Percentiles rank a stretch among this genome's conserved stretches.
Evolutionary conservation across 2,329 filamentous ascomycete genomes (phyloP).

Genomic region (Monosporascus sp.): DNA sequence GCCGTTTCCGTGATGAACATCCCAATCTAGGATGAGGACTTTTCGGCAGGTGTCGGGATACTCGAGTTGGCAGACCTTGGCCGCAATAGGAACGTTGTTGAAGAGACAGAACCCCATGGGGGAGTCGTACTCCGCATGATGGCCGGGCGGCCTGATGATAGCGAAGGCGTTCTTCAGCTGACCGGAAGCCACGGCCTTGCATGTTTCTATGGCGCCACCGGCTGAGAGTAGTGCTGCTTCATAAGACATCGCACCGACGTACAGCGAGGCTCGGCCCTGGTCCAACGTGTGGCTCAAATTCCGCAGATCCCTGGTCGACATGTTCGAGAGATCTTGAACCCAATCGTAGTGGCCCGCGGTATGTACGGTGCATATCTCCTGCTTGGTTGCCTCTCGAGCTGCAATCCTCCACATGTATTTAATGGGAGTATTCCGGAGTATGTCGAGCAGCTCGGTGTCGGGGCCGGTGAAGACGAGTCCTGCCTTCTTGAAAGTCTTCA

Average conservation of each 20-base stretch:
- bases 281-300: constrained; percentile 58
- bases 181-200: constrained; percentile 79
- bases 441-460: constrained; percentile 47
- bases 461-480: constrained; percentile 67
- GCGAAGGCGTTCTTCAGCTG: constrained; percentile 92
- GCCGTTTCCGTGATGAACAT: constrained; percentile 78
- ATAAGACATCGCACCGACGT: constrained; percentile 78
- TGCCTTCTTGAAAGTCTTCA: constrained; percentile 77
- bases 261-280: constrained; percentile 68
- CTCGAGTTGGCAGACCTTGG: constrained; percentile 78
- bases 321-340: constrained; percentile 55
- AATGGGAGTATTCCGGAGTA: constrained; percentile 50
- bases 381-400: constrained; percentile 69
- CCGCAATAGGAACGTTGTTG: constrained; percentile 93
- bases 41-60: constrained; percentile 80
- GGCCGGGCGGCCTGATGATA: constrained; percentile 88
- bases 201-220: constrained; percentile 93
- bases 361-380: constrained; percentile 80
- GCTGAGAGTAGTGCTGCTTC: constrained; percentile 78
- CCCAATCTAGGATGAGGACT: constrained; percentile 91
- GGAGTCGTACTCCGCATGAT: constrained; percentile 83
- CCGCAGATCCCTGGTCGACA: constrained; percentile 61
- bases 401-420: constrained; percentile 72
- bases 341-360: constrained; percentile 72
- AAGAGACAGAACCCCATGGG: constrained; percentile 96